Conservation (phyloP, 352 stramenopile genomes). For the Phytopythium aichiense region DNA sequence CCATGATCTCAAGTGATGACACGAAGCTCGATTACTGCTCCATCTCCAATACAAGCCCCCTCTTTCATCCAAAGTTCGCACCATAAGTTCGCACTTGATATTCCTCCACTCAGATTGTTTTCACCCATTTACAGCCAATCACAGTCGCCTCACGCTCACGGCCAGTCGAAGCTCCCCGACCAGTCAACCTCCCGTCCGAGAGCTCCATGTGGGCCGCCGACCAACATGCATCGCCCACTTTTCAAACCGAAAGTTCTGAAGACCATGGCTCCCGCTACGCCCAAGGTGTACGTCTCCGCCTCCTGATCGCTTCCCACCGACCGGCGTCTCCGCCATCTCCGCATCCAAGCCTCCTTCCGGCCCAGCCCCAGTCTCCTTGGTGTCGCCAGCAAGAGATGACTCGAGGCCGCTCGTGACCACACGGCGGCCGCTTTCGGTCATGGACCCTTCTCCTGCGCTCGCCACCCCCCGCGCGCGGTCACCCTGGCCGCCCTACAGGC, state of each 20-base stretch:
- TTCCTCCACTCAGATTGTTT: neutral
- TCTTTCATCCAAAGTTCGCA: neutral
- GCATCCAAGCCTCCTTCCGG: neutral
- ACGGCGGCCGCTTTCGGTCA: constrained; percentile 15
- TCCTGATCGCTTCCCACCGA: neutral
- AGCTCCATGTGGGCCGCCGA: neutral
- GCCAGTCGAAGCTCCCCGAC: constrained; percentile 1
- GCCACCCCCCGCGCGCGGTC: neutral
- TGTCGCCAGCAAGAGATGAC: constrained; percentile 5
- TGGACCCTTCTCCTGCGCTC: constrained; percentile 51
- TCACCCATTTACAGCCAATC: constrained; percentile 33
- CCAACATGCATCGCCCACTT: constrained; percentile 34
- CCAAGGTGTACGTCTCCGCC: constrained; percentile 74
- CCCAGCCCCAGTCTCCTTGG: constrained; percentile 3
- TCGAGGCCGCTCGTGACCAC: neutral
- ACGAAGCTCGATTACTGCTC: neutral
- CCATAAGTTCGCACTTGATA: neutral
- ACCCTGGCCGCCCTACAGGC: neutral
- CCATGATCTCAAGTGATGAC: too few relatives aligned
- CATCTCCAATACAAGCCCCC: neutral
- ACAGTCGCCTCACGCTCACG: constrained; percentile 23
- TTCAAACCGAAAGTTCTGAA: constrained; percentile 87
- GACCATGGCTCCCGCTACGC: constrained; percentile 71
- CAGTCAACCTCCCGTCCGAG: neutral
- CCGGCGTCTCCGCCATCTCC: neutral